Evolutionary conservation across 495 filamentous ascomycete genomes (phyloP).

Genomic region (Neurospora hispaniola): DNA sequence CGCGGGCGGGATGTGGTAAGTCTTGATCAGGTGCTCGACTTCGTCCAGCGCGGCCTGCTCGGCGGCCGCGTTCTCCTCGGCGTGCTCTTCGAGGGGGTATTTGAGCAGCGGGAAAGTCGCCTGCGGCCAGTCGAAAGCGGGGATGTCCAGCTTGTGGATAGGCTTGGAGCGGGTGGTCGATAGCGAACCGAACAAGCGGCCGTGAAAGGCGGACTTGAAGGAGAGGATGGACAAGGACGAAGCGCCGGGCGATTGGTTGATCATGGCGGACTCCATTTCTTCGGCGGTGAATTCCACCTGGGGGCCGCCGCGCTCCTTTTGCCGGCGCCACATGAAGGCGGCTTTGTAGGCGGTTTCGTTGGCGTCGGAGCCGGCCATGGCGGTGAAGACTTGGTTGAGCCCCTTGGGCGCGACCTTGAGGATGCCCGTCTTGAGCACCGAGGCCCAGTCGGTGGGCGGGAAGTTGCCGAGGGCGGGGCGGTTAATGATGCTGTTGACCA

Average conservation of each 20-base stretch:
- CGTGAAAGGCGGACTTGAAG: slow-evolving; percentile 92
- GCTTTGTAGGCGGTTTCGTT: slow-evolving; percentile 99
- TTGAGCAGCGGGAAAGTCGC: slow-evolving; percentile 82
- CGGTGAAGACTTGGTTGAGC: slow-evolving; percentile 92
- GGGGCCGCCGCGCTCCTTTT: slow-evolving; percentile 74
- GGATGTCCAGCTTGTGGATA: slow-evolving; percentile 98
- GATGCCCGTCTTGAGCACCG: slow-evolving; percentile 76
- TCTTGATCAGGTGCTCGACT: slow-evolving; percentile 76
- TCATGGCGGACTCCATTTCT: slow-evolving; percentile 71
- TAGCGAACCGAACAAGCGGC: slow-evolving; percentile 84
- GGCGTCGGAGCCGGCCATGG: slow-evolving; percentile 89
- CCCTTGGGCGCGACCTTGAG: slow-evolving; percentile 85
- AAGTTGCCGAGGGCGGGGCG: slow-evolving; percentile 95
- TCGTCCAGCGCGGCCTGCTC: slow-evolving; percentile 83
- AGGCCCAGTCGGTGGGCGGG: slow-evolving; percentile 79
- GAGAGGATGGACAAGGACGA: slow-evolving; percentile 73
- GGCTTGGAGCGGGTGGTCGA: slow-evolving; percentile 93
- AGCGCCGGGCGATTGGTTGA: slow-evolving; percentile 73
- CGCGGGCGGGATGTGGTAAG: slow-evolving; percentile 74
- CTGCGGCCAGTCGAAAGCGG: slow-evolving; percentile 97
- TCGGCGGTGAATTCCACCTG: slow-evolving; percentile 74
- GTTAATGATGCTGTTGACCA: slow-evolving; percentile 80
- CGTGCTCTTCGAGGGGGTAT: slow-evolving; percentile 82
- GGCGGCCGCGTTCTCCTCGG: slow-evolving; percentile 68
- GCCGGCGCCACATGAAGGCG: slow-evolving; percentile 94